Evolutionary conservation across 305 asterid species (phyloP).

Genomic region (Fraxinus albicans): DNA sequence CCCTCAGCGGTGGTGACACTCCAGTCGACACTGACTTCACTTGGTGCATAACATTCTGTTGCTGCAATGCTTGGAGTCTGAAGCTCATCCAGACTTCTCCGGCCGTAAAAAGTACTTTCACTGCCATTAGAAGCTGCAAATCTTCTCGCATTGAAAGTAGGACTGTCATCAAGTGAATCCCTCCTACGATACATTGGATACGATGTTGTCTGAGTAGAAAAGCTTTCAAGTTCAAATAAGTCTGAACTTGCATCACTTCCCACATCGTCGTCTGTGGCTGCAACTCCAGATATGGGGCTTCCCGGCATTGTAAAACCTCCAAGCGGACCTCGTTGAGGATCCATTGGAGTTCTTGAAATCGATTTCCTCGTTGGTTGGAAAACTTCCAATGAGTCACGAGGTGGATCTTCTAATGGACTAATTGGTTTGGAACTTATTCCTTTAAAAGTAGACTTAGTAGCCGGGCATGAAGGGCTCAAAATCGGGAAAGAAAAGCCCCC

Average conservation of each 20-base stretch:
- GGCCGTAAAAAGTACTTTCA: slow-evolving; percentile 17
- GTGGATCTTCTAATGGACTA: slow-evolving; percentile 44
- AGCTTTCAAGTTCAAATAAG: slow-evolving; percentile 80
- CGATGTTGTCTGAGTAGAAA: slow-evolving; percentile 61
- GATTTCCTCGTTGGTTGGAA: slow-evolving; percentile 50
- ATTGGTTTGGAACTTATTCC: neutral
- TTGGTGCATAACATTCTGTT: slow-evolving; percentile 47
- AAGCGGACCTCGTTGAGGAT: neutral
- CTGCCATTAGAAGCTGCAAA: slow-evolving; percentile 18
- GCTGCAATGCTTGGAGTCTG: slow-evolving; percentile 28
- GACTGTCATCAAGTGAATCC: slow-evolving; percentile 62
- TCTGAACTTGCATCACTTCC: slow-evolving; percentile 86
- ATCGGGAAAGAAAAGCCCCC: slow-evolving; percentile 71
- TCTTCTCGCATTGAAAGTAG: slow-evolving; percentile 41
- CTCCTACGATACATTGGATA: slow-evolving; percentile 56
- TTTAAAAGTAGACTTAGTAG: slow-evolving; percentile 16
- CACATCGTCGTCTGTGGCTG: slow-evolving; percentile 54
- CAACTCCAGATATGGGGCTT: slow-evolving; percentile 44
- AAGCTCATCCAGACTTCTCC: slow-evolving; percentile 44
- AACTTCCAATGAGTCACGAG: slow-evolving; percentile 62
- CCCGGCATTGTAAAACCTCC: slow-evolving; percentile 35
- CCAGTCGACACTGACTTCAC: slow-evolving; percentile 51
- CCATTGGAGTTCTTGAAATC: slow-evolving; percentile 19
- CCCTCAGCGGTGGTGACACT: slow-evolving; percentile 52
- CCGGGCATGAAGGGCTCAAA: slow-evolving; percentile 28